phyloP scores from a whole-genome alignment of 2,329 filamentous ascomycete species.

The Tolypocladium tundrense region DNA sequence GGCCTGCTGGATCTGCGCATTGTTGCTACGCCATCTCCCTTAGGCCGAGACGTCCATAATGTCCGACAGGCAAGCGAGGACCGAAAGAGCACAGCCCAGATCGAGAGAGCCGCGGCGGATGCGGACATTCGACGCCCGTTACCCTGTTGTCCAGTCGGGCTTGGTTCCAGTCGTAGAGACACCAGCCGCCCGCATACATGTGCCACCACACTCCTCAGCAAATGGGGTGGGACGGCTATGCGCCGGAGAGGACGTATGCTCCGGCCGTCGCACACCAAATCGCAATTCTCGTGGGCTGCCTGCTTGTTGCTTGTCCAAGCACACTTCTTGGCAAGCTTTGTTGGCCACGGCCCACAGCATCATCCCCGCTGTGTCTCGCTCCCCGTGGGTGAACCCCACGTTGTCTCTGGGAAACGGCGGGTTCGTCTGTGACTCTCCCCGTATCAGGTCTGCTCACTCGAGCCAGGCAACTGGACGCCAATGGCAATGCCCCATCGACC shows the following conservation, averaged over 20 bases:
- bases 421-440: background rate
- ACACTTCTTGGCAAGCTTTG: background rate
- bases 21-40: no score
- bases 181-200: background rate
- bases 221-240: background rate
- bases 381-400: background rate
- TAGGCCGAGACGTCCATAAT: background rate
- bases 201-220: background rate
- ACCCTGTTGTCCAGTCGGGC: background rate
- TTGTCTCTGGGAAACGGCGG: background rate
- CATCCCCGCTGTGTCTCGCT: background rate
- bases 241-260: background rate
- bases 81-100: background rate
- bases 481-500: background rate
- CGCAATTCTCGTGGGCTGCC: background rate
- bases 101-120: background rate
- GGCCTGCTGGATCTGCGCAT: background rate
- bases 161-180: background rate
- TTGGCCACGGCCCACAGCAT: background rate
- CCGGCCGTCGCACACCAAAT: background rate
- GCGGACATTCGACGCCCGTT: background rate
- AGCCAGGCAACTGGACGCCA: background rate
- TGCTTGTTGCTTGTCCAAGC: background rate
- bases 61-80: background rate
- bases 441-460: background rate